Base-by-base conservation (phyloP, 2,329 filamentous ascomycete genomes). In the Fusarium paranaense region DNA sequence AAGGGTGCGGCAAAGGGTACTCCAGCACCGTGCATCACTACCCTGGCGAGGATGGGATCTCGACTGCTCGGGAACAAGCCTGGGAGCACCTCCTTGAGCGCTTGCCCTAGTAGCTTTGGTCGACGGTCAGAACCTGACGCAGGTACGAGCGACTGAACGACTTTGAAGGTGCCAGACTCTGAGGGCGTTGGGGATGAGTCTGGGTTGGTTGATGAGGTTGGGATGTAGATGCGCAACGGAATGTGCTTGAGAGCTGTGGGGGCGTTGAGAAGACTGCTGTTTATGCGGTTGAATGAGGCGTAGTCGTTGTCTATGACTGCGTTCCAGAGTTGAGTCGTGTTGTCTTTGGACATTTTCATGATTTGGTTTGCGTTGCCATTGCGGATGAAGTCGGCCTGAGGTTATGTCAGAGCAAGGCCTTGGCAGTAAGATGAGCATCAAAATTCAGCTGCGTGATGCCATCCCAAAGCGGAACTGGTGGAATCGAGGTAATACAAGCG, bases 281-380 rank as follows among this genome's bases (percentile, higher is more conserved):
- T 93, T 77, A 98, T 91, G 67, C 90, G 90, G 79, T 90, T 89
- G 83, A 94, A 98, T 45, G 91, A 86, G 10, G 85, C 76, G 76
- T 94, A 91, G 82, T 98, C 91, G 78, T 97, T 93, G 76, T 93
- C 90, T 81, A 92, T 88, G 47, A 97, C 94, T 11, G 94, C 89
- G 74, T 92, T 89, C 95, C 95, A 98, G 37, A 98, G 87, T 35
- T 92, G 90, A 9, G 92, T 94, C 16, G 94, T 97, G 81, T 97
- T 92, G 54, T 94, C 91, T 81, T 95, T 95, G 70, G 93, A 95
- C 78, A 98, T 86, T 63, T 91, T 92, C 94, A 98, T 97, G 79
- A 97, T 95, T 70, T 93, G 92, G 81, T 96, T 95, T 18, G 94
- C 95, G 63, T 93, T 97, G 52, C 95, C 95, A 76, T 97, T 96